Percentiles rank a stretch among this genome's conserved stretches.
These are phyloP conservation scores for Echeveria elegans DNA, from an alignment of 164 flowering plant species.

Conservation along the genomic window DNA sequence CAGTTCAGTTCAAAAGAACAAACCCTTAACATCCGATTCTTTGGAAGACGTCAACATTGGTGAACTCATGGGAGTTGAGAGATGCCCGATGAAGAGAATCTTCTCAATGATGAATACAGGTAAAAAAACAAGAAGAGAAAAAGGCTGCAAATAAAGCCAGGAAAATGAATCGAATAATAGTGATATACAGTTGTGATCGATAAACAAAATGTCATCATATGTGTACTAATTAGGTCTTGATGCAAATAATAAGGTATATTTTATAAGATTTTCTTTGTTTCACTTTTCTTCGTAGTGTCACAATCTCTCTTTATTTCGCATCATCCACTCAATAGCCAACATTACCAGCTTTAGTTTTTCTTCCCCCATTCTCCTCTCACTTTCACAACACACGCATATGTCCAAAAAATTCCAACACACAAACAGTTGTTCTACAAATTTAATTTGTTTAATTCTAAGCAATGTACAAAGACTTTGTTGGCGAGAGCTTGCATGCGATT, in stretches of 20 bases:
- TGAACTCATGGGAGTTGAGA: too few relatives aligned
- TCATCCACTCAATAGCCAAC: conserved; percentile 4
- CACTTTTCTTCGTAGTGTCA: conserved; percentile 3
- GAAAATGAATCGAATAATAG: background rate
- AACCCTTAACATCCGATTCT: too few relatives aligned
- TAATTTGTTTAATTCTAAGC: background rate
- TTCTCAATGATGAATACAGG: background rate
- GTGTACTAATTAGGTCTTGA: background rate
- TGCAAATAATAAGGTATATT: background rate
- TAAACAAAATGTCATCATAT: background rate
- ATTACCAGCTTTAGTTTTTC: conserved; percentile 4
- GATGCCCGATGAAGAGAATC: background rate
- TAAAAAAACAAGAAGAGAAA: conserved; percentile 1
- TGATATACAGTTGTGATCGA: background rate
- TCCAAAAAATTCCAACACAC: conserved; percentile 2
- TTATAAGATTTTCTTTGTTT: background rate
- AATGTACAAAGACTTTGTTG: too few relatives aligned
- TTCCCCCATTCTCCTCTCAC: conserved; percentile 6
- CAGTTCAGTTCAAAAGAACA: too few relatives aligned
- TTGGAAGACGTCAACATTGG: too few relatives aligned
- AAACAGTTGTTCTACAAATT: background rate
- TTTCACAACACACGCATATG: background rate
- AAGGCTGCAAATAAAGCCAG: background rate
- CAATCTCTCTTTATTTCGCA: conserved; percentile 7
- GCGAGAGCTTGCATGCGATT: too few relatives aligned